Percentiles rank a stretch among this genome's conserved stretches.
Evolutionary conservation across 2,329 filamentous ascomycete species (phyloP).

Genomic region (Colletotrichum zoysiae): DNA sequence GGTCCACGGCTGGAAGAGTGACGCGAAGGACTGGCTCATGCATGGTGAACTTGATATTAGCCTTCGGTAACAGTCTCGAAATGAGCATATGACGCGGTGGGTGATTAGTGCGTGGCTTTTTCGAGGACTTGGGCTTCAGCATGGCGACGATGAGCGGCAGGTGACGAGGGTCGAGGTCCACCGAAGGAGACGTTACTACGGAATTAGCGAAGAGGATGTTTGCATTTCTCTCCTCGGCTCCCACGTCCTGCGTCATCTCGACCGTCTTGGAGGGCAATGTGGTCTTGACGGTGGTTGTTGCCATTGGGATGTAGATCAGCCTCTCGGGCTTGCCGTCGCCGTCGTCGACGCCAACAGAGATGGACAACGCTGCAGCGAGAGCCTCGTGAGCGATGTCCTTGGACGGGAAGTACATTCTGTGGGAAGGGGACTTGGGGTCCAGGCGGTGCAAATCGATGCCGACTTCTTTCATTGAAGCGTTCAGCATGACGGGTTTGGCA

Average conservation of each 20-base stretch:
- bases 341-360: conserved; percentile 92
- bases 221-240: conserved; percentile 87
- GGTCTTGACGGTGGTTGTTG: conserved; percentile 93
- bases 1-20: conserved; percentile 82
- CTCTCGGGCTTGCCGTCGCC: conserved; percentile 88
- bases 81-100: conserved; percentile 75
- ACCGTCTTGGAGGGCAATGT: conserved; percentile 96
- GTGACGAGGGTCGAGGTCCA: conserved; percentile 93
- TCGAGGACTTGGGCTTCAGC: conserved; percentile 67
- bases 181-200: conserved; percentile 93
- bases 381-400: conserved; percentile 96
- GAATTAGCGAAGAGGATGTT: conserved; percentile 98
- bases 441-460: conserved; percentile 92
- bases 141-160: conserved; percentile 86
- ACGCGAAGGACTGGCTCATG: conserved; percentile 96
- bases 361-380: conserved; percentile 89
- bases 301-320: conserved; percentile 95
- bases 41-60: conserved; percentile 94
- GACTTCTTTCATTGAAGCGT: conserved; percentile 95
- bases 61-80: conserved; percentile 92
- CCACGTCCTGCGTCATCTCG: conserved; percentile 78
- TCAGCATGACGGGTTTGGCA: conserved; percentile 81
- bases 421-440: conserved; percentile 91
- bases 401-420: conserved; percentile 97
- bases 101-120: conserved; percentile 43